Base-by-base conservation (phyloP, 2,329 filamentous ascomycete genomes). In the Epichloe bromicola region DNA sequence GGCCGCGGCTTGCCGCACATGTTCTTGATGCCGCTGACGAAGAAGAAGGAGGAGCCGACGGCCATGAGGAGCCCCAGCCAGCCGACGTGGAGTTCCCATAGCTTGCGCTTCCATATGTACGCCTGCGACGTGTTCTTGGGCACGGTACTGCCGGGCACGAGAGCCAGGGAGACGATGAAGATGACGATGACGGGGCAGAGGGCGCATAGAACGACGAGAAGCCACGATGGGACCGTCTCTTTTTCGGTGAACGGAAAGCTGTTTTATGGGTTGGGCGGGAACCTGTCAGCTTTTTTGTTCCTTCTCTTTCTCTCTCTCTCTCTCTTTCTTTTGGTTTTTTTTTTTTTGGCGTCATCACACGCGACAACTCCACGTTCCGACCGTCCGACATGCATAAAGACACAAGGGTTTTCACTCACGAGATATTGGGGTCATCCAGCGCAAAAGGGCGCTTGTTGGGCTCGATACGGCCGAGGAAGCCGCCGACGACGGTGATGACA, bases 11-110 rank as follows among this genome's bases (percentile, higher is more conserved):
- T 78, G 56, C 80, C 80, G 54, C 80, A 82, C 46, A 82, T 70
- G 61, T 84, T 88, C 75, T 96, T 96, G 74, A 95, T 81, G 48
- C 85, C 86, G 59, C 88, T 82, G 1, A 89, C 91, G 59, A 94
- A 81, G 66, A 93, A 81, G 71, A 86, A 94, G 4, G 85, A 78
- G 2, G 79, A 74, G 2, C 83, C 80, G 10, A 88, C 71, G 3
- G 86, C 80, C 17, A 95, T 72, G 1, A 75, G 86, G 3, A 95
- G 74, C 0, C 90, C 90, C 60, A 95, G 80, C 80, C 85, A 88
- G 53, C 87, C 89, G 2, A 81, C 82, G 63, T 96, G 88, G 65
- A 87, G 82, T 66, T 96, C 90, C 89, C 91, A 96, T 1, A 95
- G 65, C 69, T 93, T 95, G 57, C 87, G 78, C 63, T 79, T 80